Base-by-base conservation (phyloP, 2,329 filamentous ascomycete genomes). In the Penicillium sp. region DNA sequence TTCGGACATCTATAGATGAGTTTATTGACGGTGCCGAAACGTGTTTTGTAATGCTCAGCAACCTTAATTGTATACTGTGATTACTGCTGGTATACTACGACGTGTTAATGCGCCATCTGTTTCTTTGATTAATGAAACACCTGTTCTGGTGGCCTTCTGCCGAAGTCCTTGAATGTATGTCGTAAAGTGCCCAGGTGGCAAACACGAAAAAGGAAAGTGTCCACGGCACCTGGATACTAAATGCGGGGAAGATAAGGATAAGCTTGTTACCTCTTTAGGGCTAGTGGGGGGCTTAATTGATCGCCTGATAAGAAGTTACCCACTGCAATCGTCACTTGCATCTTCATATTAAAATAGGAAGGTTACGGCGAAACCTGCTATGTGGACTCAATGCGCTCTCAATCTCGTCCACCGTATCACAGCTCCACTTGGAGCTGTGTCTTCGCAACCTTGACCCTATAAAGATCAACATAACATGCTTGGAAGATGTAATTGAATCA, bases 351-450 rank as follows among this genome's bases (percentile, higher is more conserved):
- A 1, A 14, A 45, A 45, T 10, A 54, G 47, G 58, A 42, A 58
- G 26, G 52, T 50, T 27, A 52, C 29, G 49, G 46, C 53, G 55
- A 56, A 34, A 34, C 18, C 16, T 38, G 18, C 48, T n/a, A 14
- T n/a, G 7, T 2, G 8, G 6, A 23, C 3, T 32, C 14, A 29
- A 14, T 16, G 7, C 16, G 16, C n/a, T 38, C 27, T 26, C 7
- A 18, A 45, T 32, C 26, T 19, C 39, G 34, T 45, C 34, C 41
- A 44, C 11, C 46, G 29, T 53, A 7, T 34, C 27, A 8, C 8
- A 18, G 14, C 6, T 44, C 38, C 29, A 18, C 14, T 19, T 27
- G 18, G 44, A 41, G 29, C 26, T 19, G 36, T 14, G 11, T 2
- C 18, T 14, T 27, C 34, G 18, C 8, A 30, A 29, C 11, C 11